Evolutionary conservation across 805 yeast genomes (phyloP).

Genomic region (Candida sphagnicola): DNA sequence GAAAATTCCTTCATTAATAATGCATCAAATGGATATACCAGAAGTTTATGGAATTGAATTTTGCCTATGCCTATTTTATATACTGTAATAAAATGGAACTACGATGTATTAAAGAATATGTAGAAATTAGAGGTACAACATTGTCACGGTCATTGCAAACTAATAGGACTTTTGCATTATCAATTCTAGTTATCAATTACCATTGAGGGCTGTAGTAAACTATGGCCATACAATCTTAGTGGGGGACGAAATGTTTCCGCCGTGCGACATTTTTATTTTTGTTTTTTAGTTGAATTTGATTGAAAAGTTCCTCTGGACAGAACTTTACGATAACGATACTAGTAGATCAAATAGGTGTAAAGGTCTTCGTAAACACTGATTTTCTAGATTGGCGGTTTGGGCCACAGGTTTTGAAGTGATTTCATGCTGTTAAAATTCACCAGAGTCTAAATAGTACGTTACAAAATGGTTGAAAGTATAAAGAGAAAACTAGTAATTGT

Average conservation of each 20-base stretch:
- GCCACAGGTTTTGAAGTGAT: not conserved
- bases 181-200: no score
- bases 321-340: not conserved
- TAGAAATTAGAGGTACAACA: no score
- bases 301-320: not conserved
- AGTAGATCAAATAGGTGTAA: not conserved
- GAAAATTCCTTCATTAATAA: conserved; percentile 1
- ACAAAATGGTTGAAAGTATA: conserved; percentile 21
- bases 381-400: not conserved
- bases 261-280: not conserved
- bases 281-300: no score
- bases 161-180: no score
- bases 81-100: no score
- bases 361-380: not conserved
- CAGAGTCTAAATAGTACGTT: no score
- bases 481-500: conserved; percentile 78
- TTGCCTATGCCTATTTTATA: no score
- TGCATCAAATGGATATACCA: not conserved
- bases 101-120: no score
- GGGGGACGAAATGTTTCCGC: not conserved
- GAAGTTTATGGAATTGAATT: conserved; percentile 3
- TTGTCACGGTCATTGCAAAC: no score
- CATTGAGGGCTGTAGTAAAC: no score
- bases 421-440: no score
- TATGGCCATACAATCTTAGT: no score